Conservation (phyloP, 192 early-diverging fungal species). For the Coemansia sp. region DNA sequence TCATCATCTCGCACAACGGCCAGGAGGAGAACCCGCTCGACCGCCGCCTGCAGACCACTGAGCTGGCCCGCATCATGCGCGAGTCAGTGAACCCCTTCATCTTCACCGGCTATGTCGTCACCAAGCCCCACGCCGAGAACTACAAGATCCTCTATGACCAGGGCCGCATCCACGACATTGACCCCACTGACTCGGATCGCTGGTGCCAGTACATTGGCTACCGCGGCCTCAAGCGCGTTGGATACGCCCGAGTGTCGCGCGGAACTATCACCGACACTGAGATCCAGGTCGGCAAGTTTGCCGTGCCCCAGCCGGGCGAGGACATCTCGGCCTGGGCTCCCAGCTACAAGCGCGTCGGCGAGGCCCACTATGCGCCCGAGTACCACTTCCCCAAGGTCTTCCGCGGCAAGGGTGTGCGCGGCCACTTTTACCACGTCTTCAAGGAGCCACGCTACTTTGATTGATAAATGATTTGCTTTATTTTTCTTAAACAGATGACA, state of each 20-base stretch:
- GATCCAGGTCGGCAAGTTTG: conserved; percentile 78
- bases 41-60: conserved; percentile 73
- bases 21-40: conserved; percentile 77
- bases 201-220: conserved; percentile 86
- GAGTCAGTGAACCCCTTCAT: conserved; percentile 73
- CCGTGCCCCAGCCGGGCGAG: conserved; percentile 48
- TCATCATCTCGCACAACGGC: conserved; percentile 81
- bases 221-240: conserved; percentile 71
- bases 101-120: conserved; percentile 82
- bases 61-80: conserved; percentile 76
- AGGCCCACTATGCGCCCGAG: conserved; percentile 55
- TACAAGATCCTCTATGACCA: conserved; percentile 67
- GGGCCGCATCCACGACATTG: conserved; percentile 74
- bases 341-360: conserved; percentile 60
- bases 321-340: conserved; percentile 53
- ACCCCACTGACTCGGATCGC: conserved; percentile 72
- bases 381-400: conserved; percentile 70
- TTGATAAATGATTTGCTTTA: conserved; percentile 6
- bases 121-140: conserved; percentile 62
- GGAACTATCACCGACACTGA: conserved; percentile 83
- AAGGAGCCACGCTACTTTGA: conserved; percentile 73
- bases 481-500: not conserved
- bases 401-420: conserved; percentile 67
- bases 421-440: conserved; percentile 78
- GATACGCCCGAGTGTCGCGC: conserved; percentile 75